phyloP scores from a whole-genome alignment of 139 green algal genomes.

The Coelastrella sp. region DNA sequence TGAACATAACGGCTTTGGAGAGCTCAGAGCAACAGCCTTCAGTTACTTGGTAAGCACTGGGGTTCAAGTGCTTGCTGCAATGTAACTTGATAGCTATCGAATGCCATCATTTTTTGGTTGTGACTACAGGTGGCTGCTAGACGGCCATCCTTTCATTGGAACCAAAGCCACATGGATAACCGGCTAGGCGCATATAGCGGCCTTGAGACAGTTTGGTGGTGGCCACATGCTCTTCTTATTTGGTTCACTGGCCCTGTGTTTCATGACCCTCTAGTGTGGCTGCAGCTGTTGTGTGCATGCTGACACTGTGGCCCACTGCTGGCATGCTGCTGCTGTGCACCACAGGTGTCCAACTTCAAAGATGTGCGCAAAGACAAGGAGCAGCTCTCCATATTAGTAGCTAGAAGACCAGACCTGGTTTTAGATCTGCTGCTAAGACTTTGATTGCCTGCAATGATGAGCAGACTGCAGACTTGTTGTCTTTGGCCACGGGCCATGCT shows the following conservation, averaged over 20 bases:
- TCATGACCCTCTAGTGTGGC: background rate
- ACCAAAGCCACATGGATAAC: background rate
- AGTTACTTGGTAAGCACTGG: slow-evolving; percentile 7
- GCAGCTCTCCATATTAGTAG: slow-evolving; percentile 17
- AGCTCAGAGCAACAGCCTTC: slow-evolving; percentile 41
- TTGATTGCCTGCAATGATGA: background rate
- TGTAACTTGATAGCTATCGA: too few relatives aligned
- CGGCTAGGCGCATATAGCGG: too few relatives aligned
- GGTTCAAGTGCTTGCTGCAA: too few relatives aligned
- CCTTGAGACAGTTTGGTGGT: too few relatives aligned
- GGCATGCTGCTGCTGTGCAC: background rate
- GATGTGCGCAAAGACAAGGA: slow-evolving; percentile 36
- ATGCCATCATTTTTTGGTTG: too few relatives aligned
- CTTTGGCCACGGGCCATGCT: too few relatives aligned
- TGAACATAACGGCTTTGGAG: slow-evolving; percentile 38
- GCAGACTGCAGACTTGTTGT: too few relatives aligned
- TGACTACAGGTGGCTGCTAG: background rate
- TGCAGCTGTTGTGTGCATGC: background rate
- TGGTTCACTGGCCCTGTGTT: too few relatives aligned
- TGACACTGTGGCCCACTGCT: background rate
- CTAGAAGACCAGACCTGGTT: slow-evolving; percentile 23
- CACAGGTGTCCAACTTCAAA: slow-evolving; percentile 33
- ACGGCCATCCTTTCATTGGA: background rate
- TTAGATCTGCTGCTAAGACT: slow-evolving; percentile 38
- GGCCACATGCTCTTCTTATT: too few relatives aligned